Base-by-base conservation (phyloP, 2,329 filamentous ascomycete species). In the Fusarium nodosum region DNA sequence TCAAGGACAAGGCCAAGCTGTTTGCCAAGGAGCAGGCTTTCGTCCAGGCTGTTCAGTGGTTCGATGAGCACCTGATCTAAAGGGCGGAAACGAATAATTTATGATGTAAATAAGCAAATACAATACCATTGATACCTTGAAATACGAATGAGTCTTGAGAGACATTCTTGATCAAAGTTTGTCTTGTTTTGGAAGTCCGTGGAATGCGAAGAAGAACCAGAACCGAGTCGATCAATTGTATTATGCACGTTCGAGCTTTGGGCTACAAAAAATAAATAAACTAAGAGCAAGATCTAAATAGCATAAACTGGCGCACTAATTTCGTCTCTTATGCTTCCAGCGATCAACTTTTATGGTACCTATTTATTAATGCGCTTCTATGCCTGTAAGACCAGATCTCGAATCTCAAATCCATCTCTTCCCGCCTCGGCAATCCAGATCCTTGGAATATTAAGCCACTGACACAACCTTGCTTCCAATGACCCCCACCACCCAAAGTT, bases 11-110 rank as follows among this genome's bases (percentile, higher is more conserved):
- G 22, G 69, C 75, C 58, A 80, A 87, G 75, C 88, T 85, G 79
- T 94, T 88, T 76, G 91, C 89, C 33, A 94, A 94, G 84, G 91
- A 95, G 81, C 86, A 89, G 77, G 92, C 93, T 1, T 94, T 94
- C 77, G 80, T 86, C 69, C 92, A 95, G 83, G 91, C 92, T 28
- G 85, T 93, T 54, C 79, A 84, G 60, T 96, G 91, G 91, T 94
- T 95, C 75, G 86, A 91, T 56, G 83, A 89, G 18, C 82, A 76
- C 53, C 62, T 80, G 24, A 12, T 50, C 12, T 67, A 52, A 28
- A 64, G 11, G 9, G 10, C 3, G n/a, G 1, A 47, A 15, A 3
- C 22, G 36, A 33, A 64, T 20, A 30, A 52, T 12, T 33, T 46
- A 45, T 47, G 39, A 65, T 42, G n/a, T 20, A 26, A n/a, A 52